A percentile compares a stretch with the other conserved stretches of the same genome.
Conservation (phyloP, 129 eudicot species). For the sunflower (Helianthus annuus) region HanXRQr2.0-SUNRISE NC_035443.2:189655861-189656360, state of each 20-base stretch:
- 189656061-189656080: slow-evolving; percentile 89
- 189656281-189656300: slow-evolving; percentile 82
- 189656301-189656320: slow-evolving; percentile 75
- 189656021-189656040: slow-evolving; percentile 76
- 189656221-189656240: too few relatives aligned
- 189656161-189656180: too few relatives aligned
- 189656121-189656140: slow-evolving; percentile 32
- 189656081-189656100: slow-evolving; percentile 97
- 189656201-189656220: too few relatives aligned
- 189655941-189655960: slow-evolving; percentile 87
- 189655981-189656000: slow-evolving; percentile 90
- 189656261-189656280: slow-evolving; percentile 60
- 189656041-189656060: slow-evolving; percentile 86
- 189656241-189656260: too few relatives aligned
- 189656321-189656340: slow-evolving; percentile 77
- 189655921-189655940: slow-evolving; percentile 99
- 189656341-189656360: slow-evolving; percentile 72
- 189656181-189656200: too few relatives aligned
- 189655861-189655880: too few relatives aligned
- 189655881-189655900: neutral
- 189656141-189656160: slow-evolving; percentile 7
- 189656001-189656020: too few relatives aligned
- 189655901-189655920: slow-evolving; percentile 46
- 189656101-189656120: slow-evolving; percentile 78
- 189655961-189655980: slow-evolving; percentile 96